Evolutionary conservation across 75 land plant genomes (phyloP).

Genomic region (Larix kaempferi): DNA sequence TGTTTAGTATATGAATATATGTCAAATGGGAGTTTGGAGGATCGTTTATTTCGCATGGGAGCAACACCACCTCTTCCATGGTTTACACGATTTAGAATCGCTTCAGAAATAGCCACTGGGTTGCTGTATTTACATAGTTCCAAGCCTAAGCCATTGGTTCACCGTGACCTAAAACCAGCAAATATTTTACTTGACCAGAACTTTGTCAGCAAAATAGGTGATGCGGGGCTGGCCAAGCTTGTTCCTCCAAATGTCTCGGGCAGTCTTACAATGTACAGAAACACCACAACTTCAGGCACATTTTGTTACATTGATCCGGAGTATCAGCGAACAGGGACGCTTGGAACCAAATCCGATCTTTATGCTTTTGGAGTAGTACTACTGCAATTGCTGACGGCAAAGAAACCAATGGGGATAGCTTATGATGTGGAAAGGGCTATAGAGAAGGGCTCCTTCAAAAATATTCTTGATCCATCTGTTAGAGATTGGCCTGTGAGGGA

Average conservation of each 20-base stretch:
- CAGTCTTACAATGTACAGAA: constrained; percentile 38
- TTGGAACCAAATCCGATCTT: constrained; percentile 71
- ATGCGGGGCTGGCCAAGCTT: constrained; percentile 77
- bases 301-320: constrained; percentile 81
- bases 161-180: constrained; percentile 88
- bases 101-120: constrained; percentile 59
- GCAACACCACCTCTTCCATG: constrained; percentile 60
- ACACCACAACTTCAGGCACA: constrained; percentile 64
- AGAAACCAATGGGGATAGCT: constrained; percentile 46
- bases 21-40: constrained; percentile 74
- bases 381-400: constrained; percentile 65
- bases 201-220: constrained; percentile 73
- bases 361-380: constrained; percentile 71
- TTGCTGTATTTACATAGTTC: constrained; percentile 60
- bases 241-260: constrained; percentile 49
- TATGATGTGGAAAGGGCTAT: constrained; percentile 45
- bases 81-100: constrained; percentile 53
- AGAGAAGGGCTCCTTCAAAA: constrained; percentile 23
- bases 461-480: constrained; percentile 46
- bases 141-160: constrained; percentile 81
- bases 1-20: constrained; percentile 76
- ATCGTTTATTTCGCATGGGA: constrained; percentile 30
- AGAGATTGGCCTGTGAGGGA: constrained; percentile 66
- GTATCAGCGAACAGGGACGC: constrained; percentile 66
- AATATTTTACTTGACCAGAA: constrained; percentile 72